A percentile compares a stretch with the other conserved stretches of the same genome.
These are phyloP conservation scores for Evansstolkia leycettana DNA, from an alignment of 495 filamentous ascomycete genomes.

Conservation along the genomic window DNA sequence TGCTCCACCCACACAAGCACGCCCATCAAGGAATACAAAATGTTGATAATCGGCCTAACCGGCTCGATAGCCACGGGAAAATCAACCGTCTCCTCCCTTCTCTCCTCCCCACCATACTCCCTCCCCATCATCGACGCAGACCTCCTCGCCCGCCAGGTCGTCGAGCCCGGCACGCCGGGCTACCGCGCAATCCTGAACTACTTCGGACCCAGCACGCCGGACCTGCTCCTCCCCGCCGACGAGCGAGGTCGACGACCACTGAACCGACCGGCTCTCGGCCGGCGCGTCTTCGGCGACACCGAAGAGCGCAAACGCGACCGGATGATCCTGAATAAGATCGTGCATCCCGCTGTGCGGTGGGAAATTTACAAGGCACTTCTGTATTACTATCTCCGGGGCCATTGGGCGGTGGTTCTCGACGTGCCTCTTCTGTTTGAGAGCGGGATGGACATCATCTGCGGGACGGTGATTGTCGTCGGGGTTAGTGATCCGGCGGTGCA, in stretches of 20 bases:
- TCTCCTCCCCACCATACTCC: slow-evolving; percentile 65
- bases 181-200: slow-evolving; percentile 68
- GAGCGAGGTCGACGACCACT: slow-evolving; percentile 38
- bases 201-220: slow-evolving; percentile 71
- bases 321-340: slow-evolving; percentile 69
- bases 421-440: slow-evolving; percentile 85
- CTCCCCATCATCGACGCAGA: slow-evolving; percentile 95
- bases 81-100: slow-evolving; percentile 81
- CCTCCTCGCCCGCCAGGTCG: slow-evolving; percentile 76
- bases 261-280: slow-evolving; percentile 75
- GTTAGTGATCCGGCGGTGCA: slow-evolving; percentile 64
- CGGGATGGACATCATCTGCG: slow-evolving; percentile 69
- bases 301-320: slow-evolving; percentile 54
- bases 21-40: slow-evolving; percentile 18
- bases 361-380: slow-evolving; percentile 62
- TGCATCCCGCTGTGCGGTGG: slow-evolving; percentile 73
- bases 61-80: slow-evolving; percentile 98
- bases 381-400: slow-evolving; percentile 51
- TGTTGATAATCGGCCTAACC: slow-evolving; percentile 93
- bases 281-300: slow-evolving; percentile 69
- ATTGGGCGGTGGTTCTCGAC: slow-evolving; percentile 86
- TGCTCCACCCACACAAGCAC: no score
- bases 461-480: slow-evolving; percentile 72
- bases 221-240: slow-evolving; percentile 51
- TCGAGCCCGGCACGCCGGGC: slow-evolving; percentile 75